Percentiles rank a stretch among this genome's conserved stretches.
Evolutionary conservation across 1,284 basidiomycete genomes (phyloP).

Genomic region (Grifola frondosa): DNA sequence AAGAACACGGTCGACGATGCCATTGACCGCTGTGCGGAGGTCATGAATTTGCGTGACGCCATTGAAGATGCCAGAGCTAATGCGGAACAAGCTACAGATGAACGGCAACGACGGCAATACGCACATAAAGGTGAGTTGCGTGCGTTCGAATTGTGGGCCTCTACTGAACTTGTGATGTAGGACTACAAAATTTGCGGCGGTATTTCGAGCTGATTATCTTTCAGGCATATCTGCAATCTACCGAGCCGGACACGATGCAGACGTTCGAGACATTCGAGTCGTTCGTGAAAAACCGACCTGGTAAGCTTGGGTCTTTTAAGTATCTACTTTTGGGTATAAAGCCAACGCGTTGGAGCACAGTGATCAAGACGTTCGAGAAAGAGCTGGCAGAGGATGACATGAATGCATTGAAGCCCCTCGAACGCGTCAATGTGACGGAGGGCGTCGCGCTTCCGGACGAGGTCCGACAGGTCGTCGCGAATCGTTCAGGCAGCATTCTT

Average conservation of each 20-base stretch:
- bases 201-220: conserved; percentile 95
- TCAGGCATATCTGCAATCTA: conserved; percentile 90
- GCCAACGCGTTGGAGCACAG: conserved; percentile 43
- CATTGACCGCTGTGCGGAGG: conserved; percentile 84
- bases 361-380: conserved; percentile 94
- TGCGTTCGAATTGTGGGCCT: neutral
- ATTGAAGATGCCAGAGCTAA: conserved; percentile 80
- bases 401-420: conserved; percentile 83
- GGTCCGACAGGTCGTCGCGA: conserved; percentile 81
- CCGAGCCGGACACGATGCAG: conserved; percentile 76
- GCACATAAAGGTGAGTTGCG: conserved; percentile 64
- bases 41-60: conserved; percentile 83
- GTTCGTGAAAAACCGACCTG: conserved; percentile 81
- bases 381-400: conserved; percentile 83
- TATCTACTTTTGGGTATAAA: too few species aligned
- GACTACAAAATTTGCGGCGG: conserved; percentile 77
- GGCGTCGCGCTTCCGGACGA: conserved; percentile 88
- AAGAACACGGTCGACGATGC: conserved; percentile 91
- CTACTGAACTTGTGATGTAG: conserved; percentile 46
- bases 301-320: too few species aligned
- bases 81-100: conserved; percentile 78
- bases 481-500: conserved; percentile 84
- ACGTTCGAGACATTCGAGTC: conserved; percentile 78
- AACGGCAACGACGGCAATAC: conserved; percentile 62
- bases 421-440: conserved; percentile 69